phyloP scores from a whole-genome alignment of 1,284 basidiomycete species.

The Omphalotus olearius region DNA sequence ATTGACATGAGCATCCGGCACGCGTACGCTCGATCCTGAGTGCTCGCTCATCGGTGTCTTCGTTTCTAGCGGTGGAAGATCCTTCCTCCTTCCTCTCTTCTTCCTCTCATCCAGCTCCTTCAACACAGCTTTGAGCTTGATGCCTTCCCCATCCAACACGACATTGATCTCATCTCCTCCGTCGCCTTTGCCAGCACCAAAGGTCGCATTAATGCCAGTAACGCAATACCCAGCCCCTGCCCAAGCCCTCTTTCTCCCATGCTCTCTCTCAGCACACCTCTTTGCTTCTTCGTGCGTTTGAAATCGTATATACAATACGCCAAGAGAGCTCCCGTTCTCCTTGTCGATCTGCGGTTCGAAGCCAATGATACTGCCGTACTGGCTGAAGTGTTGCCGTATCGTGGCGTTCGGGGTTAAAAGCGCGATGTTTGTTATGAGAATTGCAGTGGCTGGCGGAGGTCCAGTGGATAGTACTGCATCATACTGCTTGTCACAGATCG shows the following conservation, averaged over 20 bases:
- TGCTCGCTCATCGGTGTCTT: neutral
- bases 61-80: neutral
- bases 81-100: conserved; percentile 37
- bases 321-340: conserved; percentile 77
- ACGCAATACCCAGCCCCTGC: conserved; percentile 25
- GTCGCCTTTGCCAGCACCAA: conserved; percentile 9
- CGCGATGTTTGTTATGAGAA: conserved; percentile 74
- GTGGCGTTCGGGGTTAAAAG: conserved; percentile 65
- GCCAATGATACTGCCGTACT: conserved; percentile 64
- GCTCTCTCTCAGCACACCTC: conserved; percentile 57
- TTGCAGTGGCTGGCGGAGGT: conserved; percentile 69
- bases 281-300: conserved; percentile 55
- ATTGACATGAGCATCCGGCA: too few species aligned
- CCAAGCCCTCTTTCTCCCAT: conserved; percentile 44
- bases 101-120: conserved; percentile 55
- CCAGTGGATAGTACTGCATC: conserved; percentile 69
- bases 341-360: conserved; percentile 83
- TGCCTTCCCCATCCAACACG: conserved; percentile 61
- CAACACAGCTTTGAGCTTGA: conserved; percentile 52
- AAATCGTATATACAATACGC: conserved; percentile 79
- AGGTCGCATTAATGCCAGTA: conserved; percentile 13
- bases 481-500: conserved; percentile 43
- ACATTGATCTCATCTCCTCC: conserved; percentile 51
- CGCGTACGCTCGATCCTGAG: too few species aligned
- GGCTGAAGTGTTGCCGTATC: conserved; percentile 66